Conservation (phyloP, 805 yeast genomes). For the Torulaspora indica region DNA sequence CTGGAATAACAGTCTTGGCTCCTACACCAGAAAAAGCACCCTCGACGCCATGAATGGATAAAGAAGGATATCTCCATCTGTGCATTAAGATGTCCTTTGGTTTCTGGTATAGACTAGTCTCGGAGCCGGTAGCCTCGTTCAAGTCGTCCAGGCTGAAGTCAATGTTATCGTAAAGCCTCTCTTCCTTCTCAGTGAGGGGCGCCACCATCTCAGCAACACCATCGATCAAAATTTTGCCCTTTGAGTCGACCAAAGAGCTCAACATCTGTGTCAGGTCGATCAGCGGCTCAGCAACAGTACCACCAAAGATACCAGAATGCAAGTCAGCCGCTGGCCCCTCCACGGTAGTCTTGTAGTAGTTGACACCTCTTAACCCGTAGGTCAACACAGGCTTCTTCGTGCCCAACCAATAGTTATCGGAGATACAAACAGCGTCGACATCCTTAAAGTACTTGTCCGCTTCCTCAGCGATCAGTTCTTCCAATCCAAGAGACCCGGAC, state of each 20-base stretch:
- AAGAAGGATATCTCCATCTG: slow-evolving; percentile 98
- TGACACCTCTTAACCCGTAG: slow-evolving; percentile 95
- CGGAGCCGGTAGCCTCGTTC: slow-evolving; percentile 82
- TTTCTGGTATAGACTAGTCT: slow-evolving; percentile 70
- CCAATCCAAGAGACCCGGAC: slow-evolving; percentile 90
- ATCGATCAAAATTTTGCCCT: slow-evolving; percentile 80
- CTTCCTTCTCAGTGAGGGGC: slow-evolving; percentile 78
- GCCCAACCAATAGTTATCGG: slow-evolving; percentile 98
- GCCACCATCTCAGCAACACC: slow-evolving; percentile 95
- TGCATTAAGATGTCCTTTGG: slow-evolving; percentile 90
- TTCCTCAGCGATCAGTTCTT: slow-evolving; percentile 72
- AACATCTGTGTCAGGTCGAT: slow-evolving; percentile 80
- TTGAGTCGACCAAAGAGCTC: slow-evolving; percentile 68
- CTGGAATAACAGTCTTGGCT: slow-evolving; percentile 97
- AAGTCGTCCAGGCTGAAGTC: slow-evolving; percentile 81
- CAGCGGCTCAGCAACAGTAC: slow-evolving; percentile 96
- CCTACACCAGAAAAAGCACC: slow-evolving; percentile 95
- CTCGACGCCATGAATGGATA: slow-evolving; percentile 94
- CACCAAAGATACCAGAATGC: slow-evolving; percentile 97
- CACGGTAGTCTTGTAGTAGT: slow-evolving; percentile 78
- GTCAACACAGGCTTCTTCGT: slow-evolving; percentile 95
- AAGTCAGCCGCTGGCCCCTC: slow-evolving; percentile 95
- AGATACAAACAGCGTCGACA: slow-evolving; percentile 91
- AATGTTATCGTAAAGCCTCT: slow-evolving; percentile 72
- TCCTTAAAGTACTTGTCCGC: slow-evolving; percentile 75